A percentile compares a stretch with the other conserved stretches of the same genome.
Evolutionary conservation across 805 yeast species (phyloP).

Genomic region (Zygotorulaspora chibaensis): DNA sequence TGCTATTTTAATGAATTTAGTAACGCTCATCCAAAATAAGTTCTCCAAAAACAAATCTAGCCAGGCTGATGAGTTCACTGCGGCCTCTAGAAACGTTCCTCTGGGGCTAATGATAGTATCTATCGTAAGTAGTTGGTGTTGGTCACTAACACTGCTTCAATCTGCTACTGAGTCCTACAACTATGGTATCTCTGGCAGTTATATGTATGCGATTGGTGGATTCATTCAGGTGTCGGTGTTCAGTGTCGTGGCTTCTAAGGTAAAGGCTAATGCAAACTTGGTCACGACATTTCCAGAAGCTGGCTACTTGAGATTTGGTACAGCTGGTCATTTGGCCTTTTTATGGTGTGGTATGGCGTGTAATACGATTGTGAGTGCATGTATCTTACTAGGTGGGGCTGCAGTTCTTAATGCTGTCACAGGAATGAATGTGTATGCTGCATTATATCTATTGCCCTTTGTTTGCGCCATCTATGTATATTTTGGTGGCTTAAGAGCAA

Average conservation of each 20-base stretch:
- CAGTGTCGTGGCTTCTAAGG: slow-evolving; percentile 36
- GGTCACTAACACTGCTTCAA: slow-evolving; percentile 34
- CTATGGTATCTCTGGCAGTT: slow-evolving; percentile 34
- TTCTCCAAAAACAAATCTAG: slow-evolving; percentile 33
- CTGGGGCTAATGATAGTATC: slow-evolving; percentile 43
- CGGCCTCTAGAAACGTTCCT: slow-evolving; percentile 43
- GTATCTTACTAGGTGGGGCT: slow-evolving; percentile 44
- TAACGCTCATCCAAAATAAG: slow-evolving; percentile 37
- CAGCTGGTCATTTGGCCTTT: slow-evolving; percentile 37
- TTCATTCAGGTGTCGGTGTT: slow-evolving; percentile 35
- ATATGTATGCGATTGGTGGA: slow-evolving; percentile 30
- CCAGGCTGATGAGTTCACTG: slow-evolving; percentile 40
- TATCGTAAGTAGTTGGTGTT: slow-evolving; percentile 42
- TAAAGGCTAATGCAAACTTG: slow-evolving; percentile 36
- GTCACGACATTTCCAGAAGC: slow-evolving; percentile 43
- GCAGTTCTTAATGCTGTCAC: slow-evolving; percentile 40
- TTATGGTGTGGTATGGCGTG: slow-evolving; percentile 39
- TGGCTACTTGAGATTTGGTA: slow-evolving; percentile 40
- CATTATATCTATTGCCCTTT: slow-evolving; percentile 43
- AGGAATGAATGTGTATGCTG: slow-evolving; percentile 46
- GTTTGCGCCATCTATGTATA: slow-evolving; percentile 49
- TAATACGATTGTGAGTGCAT: slow-evolving; percentile 40
- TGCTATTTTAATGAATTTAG: slow-evolving; percentile 40
- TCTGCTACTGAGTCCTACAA: slow-evolving; percentile 33
- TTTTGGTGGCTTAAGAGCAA: slow-evolving; percentile 50